phyloP scores from a whole-genome alignment of 768 basidiomycete genomes.

The Hygrocybe coccinea region DNA sequence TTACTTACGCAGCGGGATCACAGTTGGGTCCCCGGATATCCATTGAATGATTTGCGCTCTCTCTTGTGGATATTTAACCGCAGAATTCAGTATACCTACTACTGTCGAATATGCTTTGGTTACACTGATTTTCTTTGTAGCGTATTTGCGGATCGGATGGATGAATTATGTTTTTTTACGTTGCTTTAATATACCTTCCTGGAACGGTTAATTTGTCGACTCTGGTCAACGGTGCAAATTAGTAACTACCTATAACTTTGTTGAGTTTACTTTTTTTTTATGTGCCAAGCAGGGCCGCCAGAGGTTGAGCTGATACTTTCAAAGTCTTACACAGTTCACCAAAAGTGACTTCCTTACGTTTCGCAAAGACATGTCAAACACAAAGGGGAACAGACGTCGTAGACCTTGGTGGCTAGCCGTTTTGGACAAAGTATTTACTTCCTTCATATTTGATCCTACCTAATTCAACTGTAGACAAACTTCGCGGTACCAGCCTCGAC shows the following conservation, averaged over 20 bases:
- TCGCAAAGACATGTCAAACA: neutral
- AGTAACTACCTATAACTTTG: too few species aligned
- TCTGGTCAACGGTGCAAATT: too few species aligned
- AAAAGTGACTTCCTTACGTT: neutral
- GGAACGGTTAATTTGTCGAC: too few species aligned
- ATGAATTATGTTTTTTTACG: neutral
- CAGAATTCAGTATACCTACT: neutral
- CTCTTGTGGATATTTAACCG: neutral
- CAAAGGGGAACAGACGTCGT: slow-evolving; percentile 9
- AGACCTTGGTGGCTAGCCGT: slow-evolving; percentile 24
- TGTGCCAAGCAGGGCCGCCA: too few species aligned
- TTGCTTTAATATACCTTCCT: too few species aligned
- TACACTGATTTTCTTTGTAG: too few species aligned
- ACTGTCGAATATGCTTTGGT: neutral
- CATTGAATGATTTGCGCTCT: slow-evolving; percentile 54
- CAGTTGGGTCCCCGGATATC: slow-evolving; percentile 63
- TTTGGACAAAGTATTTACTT: slow-evolving; percentile 36
- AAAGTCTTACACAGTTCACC: neutral
- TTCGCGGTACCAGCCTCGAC: slow-evolving; percentile 50
- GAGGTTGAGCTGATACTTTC: too few species aligned
- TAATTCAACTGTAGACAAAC: slow-evolving; percentile 45
- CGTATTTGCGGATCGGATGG: neutral
- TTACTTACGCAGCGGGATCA: slow-evolving; percentile 49
- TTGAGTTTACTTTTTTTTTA: too few species aligned
- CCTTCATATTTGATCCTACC: neutral